Evolutionary conservation across 1,284 basidiomycete species (phyloP), one percentile per base, ranked within the genome.

Genomic region (Cryptococcus neoformans): DNA sequence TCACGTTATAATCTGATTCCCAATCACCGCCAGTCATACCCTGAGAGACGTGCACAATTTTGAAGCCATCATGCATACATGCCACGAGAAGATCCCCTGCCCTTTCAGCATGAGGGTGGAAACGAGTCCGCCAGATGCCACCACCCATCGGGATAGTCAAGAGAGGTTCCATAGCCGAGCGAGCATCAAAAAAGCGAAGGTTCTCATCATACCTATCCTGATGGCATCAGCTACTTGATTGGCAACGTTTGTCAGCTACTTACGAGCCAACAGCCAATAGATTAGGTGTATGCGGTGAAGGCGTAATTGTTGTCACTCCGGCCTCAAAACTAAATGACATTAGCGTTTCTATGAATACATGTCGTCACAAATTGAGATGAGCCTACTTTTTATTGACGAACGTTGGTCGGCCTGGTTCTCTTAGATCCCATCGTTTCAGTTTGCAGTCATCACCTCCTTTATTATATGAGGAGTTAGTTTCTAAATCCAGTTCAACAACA

Each of bases 41-140:
- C 35, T 78, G 58, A 54, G 73, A 75, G 59, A 88, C 83, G 1
- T 76, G 80, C 38, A 93, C 76, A 6, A 94, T 81, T 67, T 94
- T 95, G 82, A 92, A 95, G 1, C 96, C 95, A 62, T 91, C 92
- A 70, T 97, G 94, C 96, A 99, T 99, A 71, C 90, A 91, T 0
- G 92, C 96, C 9, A 93, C 85, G 35, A 98, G 81, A 1, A 99
- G 80, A 65, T 93, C 88, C 28, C 81, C 69, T 58, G 80, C 81
- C 41, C 87, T 83, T 3, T 68, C 60, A 1, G 81, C 61, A 1
- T 81, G 82, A 0, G 93, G 92, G 74, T 98, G 92, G 92, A 94
- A 99, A 74, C 96, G 95, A 50, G 92, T 85, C 14, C 96, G 83
- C 96, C 96, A 99, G 10, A 87, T 88, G 2, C 96, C 96, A 2